Base-by-base conservation (phyloP, 1,139 yeast genomes). In the Geotrichum siamense region DNA sequence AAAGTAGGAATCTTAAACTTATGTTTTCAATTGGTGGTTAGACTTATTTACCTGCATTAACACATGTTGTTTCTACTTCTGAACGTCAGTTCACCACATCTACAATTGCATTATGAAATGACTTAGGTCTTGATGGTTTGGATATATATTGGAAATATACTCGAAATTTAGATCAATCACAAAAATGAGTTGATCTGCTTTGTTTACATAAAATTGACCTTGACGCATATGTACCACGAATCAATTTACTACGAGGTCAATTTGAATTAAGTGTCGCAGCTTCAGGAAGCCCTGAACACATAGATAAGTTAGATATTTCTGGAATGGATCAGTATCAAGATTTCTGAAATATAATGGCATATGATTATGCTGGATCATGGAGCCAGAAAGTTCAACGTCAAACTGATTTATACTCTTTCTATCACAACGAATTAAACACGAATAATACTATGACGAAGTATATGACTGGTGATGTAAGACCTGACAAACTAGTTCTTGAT, bases 141-240 rank as follows among this genome's bases (percentile, higher is more conserved):
- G 98, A 91, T 60, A 65, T 91, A 27, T 97, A 91, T 63, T 91
- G 96, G 96, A 97, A 91, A 60, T 89, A 81, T 53, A 95, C 96
- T 0, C 59, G 64, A 19, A 69, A 63, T 34, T 53, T 55, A 2
- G 54, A 59, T 1, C 80, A 84, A 49, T 76, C 78, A 1, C 45
- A 53, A 1, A 59, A 61, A 39, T 71, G 78, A 47, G 68, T 75
- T 1, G 60, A 62, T 10, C 53, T 85, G 29, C 61, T 83, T 9
- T 55, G 55, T 23, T 53, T 49, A 10, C 55, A 84, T 13, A 68
- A 82, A 34, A 40, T 30, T 0, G 64, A 60, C 27, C 58, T 84
- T 47, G 68, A 71, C 48, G 40, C 50, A 1, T 49, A 69, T 19
- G 78, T 73, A 33, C 48, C 48, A 17, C 48, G 51, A 2, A 30